Evolutionary conservation across 805 yeast genomes (phyloP).

Genomic region (Candida hispaniensis): DNA sequence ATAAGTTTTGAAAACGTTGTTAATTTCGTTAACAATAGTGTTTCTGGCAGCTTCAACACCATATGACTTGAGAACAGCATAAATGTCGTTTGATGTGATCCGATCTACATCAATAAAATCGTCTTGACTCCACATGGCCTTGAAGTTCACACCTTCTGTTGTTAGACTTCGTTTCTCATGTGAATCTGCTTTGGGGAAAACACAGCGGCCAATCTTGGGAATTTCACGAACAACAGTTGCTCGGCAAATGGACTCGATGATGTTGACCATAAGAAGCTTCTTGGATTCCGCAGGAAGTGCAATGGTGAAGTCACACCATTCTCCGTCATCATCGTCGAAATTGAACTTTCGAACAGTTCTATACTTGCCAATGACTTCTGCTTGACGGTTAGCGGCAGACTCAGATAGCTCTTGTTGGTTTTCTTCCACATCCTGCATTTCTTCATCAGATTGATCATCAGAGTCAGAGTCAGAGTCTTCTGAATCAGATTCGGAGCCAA

Average conservation of each 20-base stretch:
- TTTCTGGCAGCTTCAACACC: constrained; percentile 99
- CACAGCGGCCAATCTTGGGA: constrained; percentile 83
- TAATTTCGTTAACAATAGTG: constrained; percentile 91
- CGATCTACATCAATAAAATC: constrained; percentile 84
- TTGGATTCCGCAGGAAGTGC: constrained; percentile 78
- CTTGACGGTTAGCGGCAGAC: constrained; percentile 73
- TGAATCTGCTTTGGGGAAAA: constrained; percentile 53
- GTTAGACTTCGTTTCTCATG: constrained; percentile 65
- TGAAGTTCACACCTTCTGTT: constrained; percentile 97
- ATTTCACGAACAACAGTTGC: constrained; percentile 87
- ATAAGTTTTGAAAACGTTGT: constrained; percentile 90
- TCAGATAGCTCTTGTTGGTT: constrained; percentile 36
- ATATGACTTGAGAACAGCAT: constrained; percentile 78
- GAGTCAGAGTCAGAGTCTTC: constrained; percentile 32
- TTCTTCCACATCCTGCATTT: constrained; percentile 26
- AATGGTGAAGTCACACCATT: constrained; percentile 86
- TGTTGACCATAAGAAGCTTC: constrained; percentile 93
- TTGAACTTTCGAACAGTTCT: constrained; percentile 66
- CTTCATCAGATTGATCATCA: constrained; percentile 35
- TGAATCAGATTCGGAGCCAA: constrained; percentile 27
- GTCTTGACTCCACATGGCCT: constrained; percentile 96
- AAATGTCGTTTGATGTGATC: constrained; percentile 84
- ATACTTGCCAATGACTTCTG: constrained; percentile 64
- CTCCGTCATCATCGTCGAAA: constrained; percentile 80
- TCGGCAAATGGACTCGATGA: constrained; percentile 85